A percentile compares a stretch with the other conserved stretches of the same genome.
phyloP scores from a whole-genome alignment of 2,329 filamentous ascomycete species.

The Penicillium occitanis region DNA sequence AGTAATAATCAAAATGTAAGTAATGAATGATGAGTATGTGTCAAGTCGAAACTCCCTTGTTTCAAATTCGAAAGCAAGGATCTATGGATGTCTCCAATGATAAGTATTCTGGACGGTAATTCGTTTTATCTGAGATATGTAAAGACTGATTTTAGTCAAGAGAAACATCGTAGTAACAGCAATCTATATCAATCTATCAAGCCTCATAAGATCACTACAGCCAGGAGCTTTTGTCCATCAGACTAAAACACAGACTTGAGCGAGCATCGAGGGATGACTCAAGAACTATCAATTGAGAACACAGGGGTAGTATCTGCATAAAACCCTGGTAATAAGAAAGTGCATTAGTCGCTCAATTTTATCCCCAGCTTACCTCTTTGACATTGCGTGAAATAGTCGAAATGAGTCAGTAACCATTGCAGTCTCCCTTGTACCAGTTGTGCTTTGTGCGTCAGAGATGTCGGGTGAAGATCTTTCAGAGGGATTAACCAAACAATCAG shows the following conservation, averaged over 20 bases:
- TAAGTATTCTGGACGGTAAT: neutral
- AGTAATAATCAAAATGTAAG: neutral
- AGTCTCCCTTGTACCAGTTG: too few species aligned
- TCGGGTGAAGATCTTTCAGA: neutral
- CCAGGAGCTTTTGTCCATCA: neutral
- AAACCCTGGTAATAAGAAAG: neutral
- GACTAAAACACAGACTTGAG: neutral
- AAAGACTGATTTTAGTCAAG: neutral
- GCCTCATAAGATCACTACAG: neutral
- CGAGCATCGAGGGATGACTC: neutral
- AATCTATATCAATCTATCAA: neutral
- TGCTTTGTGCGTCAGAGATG: neutral
- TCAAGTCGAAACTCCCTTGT: neutral
- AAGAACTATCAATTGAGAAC: neutral
- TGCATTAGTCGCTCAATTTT: neutral
- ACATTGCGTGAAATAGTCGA: neutral
- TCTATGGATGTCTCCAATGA: neutral
- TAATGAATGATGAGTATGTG: neutral
- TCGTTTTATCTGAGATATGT: neutral
- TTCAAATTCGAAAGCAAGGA: neutral
- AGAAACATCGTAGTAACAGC: neutral
- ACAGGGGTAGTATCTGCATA: too few species aligned
- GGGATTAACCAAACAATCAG: neutral
- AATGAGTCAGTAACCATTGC: neutral
- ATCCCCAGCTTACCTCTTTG: neutral